Evolutionary conservation across 352 stramenopile genomes (phyloP).

Genomic region (Paralagenidium karlingii): DNA sequence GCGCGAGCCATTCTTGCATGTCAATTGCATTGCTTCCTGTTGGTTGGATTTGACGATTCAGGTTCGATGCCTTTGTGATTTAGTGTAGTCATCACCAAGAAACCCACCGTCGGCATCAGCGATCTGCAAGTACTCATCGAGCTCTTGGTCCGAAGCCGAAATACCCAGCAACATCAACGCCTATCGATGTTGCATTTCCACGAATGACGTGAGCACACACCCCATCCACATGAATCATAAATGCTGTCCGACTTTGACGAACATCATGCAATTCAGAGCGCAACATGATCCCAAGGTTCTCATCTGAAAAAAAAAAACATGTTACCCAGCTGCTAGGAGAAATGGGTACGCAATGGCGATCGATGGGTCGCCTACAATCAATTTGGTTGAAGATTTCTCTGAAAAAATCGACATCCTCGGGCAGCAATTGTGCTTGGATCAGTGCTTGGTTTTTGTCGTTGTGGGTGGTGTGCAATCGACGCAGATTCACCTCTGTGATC

Average conservation of each 20-base stretch:
- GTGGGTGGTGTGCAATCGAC: slow-evolving; percentile 46
- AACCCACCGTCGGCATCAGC: slow-evolving; percentile 26
- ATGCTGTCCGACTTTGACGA: not conserved
- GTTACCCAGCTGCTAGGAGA: too few species aligned
- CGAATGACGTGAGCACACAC: not conserved
- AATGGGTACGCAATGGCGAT: too few species aligned
- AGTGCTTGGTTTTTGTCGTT: too few species aligned
- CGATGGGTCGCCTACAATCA: slow-evolving; percentile 29
- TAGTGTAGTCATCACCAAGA: not conserved
- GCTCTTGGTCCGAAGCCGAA: slow-evolving; percentile 42
- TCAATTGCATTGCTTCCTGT: slow-evolving; percentile 51
- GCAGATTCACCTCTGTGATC: slow-evolving; percentile 43
- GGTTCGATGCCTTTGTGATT: too few species aligned
- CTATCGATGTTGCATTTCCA: slow-evolving; percentile 3
- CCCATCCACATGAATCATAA: too few species aligned
- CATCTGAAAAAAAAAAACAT: slow-evolving; percentile 10
- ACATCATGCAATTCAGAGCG: slow-evolving; percentile 51
- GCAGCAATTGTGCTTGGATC: slow-evolving; percentile 42
- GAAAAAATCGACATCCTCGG: slow-evolving; percentile 49
- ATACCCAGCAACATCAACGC: slow-evolving; percentile 41
- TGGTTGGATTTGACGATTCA: not conserved
- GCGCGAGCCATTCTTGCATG: slow-evolving; percentile 47
- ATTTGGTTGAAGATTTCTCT: slow-evolving; percentile 58
- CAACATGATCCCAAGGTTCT: slow-evolving; percentile 49
- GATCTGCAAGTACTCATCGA: slow-evolving; percentile 50